Percentiles rank a stretch among this genome's conserved stretches.
Evolutionary conservation across 2,329 filamentous ascomycete species (phyloP).

Genomic region (Botryosphaeria agaves): DNA sequence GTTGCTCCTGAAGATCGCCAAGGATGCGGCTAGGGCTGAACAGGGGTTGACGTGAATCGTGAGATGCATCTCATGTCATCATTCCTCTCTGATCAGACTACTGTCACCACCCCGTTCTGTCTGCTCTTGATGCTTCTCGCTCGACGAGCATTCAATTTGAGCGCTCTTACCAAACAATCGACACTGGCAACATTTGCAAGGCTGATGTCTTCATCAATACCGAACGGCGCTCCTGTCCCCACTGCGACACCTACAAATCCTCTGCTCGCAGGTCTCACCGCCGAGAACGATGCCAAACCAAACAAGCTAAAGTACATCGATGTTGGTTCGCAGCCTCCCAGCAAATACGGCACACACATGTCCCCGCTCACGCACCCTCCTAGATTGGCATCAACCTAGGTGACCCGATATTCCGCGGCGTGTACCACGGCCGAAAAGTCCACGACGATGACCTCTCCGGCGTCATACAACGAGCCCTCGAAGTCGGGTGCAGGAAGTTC

Average conservation of each 20-base stretch:
- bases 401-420: conserved; percentile 74
- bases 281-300: background rate
- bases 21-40: too few species aligned
- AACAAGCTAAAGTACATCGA: background rate
- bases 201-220: background rate
- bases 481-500: conserved; percentile 71
- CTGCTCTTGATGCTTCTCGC: too few species aligned
- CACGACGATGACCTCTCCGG: conserved; percentile 59
- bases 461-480: conserved; percentile 60
- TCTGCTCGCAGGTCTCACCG: background rate
- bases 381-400: conserved; percentile 89
- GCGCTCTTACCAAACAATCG: too few species aligned
- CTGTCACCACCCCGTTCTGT: too few species aligned
- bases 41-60: too few species aligned
- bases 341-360: conserved; percentile 4
- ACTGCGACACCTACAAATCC: background rate
- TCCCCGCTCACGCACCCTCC: too few species aligned
- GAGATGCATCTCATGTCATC: too few species aligned
- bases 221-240: background rate
- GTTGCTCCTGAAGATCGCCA: too few species aligned
- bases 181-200: too few species aligned
- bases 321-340: conserved; percentile 1
- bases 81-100: too few species aligned
- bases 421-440: conserved; percentile 62
- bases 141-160: too few species aligned